A percentile compares a stretch with the other conserved stretches of the same genome.
Evolutionary conservation across 2,329 filamentous ascomycete genomes (phyloP).

Genomic region (Trichoderma aggressivum): DNA sequence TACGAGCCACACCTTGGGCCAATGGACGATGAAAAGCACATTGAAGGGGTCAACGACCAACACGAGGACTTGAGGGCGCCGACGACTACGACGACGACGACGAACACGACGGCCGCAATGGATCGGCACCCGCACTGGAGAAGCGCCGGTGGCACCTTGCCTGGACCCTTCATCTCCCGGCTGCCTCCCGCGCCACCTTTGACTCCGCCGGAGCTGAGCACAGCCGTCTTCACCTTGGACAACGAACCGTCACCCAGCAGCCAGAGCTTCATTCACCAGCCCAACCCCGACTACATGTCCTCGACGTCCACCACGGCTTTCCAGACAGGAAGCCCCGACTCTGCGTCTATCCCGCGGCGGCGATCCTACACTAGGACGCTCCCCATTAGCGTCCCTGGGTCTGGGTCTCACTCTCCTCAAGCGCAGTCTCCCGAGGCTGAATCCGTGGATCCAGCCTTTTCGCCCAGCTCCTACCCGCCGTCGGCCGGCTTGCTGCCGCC

Average conservation of each 20-base stretch:
- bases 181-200: constrained; percentile 47
- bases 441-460: constrained; percentile 34
- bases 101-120: constrained; percentile 20
- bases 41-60: constrained; percentile 18
- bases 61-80: neutral
- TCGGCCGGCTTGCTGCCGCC: constrained; percentile 47
- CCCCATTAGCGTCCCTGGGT: constrained; percentile 34
- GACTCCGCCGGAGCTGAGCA: constrained; percentile 46
- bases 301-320: constrained; percentile 31
- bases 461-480: constrained; percentile 49
- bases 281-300: constrained; percentile 49
- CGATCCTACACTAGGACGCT: constrained; percentile 44
- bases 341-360: constrained; percentile 36
- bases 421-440: constrained; percentile 24
- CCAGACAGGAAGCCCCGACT: constrained; percentile 26
- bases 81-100: constrained; percentile 13
- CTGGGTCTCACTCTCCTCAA: constrained; percentile 24
- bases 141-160: constrained; percentile 26
- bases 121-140: constrained; percentile 29
- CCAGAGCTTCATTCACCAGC: constrained; percentile 45
- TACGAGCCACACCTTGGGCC: constrained; percentile 24
- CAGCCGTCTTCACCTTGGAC: constrained; percentile 43
- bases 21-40: constrained; percentile 29
- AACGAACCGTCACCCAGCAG: constrained; percentile 33
- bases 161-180: constrained; percentile 34